Evolutionary conservation across 2,329 filamentous ascomycete genomes (phyloP), one percentile per base, ranked within the genome.

Genomic region (Zasmidium cellare): DNA sequence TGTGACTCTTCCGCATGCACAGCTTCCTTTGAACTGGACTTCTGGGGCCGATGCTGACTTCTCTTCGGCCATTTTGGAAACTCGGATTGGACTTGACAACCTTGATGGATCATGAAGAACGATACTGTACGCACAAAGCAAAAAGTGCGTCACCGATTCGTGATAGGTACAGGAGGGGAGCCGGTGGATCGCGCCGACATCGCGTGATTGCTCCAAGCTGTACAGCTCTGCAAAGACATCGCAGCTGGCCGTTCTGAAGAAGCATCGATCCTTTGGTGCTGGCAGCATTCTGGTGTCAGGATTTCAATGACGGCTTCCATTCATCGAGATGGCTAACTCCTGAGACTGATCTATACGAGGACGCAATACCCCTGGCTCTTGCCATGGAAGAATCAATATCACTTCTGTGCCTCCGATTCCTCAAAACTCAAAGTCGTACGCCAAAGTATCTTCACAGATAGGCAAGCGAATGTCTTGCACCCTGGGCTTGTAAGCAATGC

Each of bases 341-440:
- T 11, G 25, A 11, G 11, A 5, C 5, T 11, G 6, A 28, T 28
- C 25, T 28, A 28, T 11, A 28, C 25, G 25, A 28, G 25, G 25
- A 5, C 11, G 11, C 25, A 28, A n/a, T n/a, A n/a, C n/a, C 25
- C 25, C 25, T 28, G 6, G 11, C 5, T 11, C 25, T 28, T 28
- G 25, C 6, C 11, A 28, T 28, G 25, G 11, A 28, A 6, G 11
- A 11, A 5, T 28, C 25, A 11, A 28, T 28, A 28, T 28, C 25
- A 28, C 6, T n/a, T n/a, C 25, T 6, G 25, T 28, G 6, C 6
- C 11, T 6, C 25, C 5, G 6, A n/a, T 9, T 41, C 6, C 60
- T 57, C 23, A 63, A 14, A 62, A 65, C 46, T 53, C 65, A 35
- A 67, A 45, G 48, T 67, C 65, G 25, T 67, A 67, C 12, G 65